phyloP scores from a whole-genome alignment of 2,329 filamentous ascomycete genomes.

The Trichoderma arundinaceum region DNA sequence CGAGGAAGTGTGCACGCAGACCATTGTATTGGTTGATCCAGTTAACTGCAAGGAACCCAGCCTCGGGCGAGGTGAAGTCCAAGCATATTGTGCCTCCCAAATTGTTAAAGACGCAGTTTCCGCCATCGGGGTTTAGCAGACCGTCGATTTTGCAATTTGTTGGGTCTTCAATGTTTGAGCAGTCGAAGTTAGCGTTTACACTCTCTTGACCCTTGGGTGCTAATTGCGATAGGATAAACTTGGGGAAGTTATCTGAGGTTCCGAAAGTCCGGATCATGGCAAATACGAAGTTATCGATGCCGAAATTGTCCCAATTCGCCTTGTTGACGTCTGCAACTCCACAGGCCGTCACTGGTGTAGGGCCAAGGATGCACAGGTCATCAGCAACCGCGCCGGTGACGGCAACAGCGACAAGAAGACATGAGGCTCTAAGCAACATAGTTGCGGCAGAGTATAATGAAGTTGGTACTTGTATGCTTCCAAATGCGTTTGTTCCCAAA shows the following conservation, averaged over 20 bases:
- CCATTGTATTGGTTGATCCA: slow-evolving; percentile 8
- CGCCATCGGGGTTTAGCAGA: not conserved
- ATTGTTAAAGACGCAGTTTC: slow-evolving; percentile 1
- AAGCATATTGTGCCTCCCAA: not conserved
- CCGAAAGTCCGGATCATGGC: not conserved
- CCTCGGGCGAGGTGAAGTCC: slow-evolving; percentile 2
- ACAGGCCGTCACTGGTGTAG: slow-evolving; percentile 2
- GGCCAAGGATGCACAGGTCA: slow-evolving; percentile 1
- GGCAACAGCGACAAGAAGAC: too few species aligned
- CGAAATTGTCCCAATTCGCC: slow-evolving; percentile 11
- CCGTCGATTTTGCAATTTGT: slow-evolving; percentile 7
- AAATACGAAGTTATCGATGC: slow-evolving; percentile 8
- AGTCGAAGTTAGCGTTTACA: slow-evolving; percentile 7
- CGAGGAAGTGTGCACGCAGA: slow-evolving; percentile 8
- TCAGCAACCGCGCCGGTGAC: too few species aligned
- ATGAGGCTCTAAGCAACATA: too few species aligned
- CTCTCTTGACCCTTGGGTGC: not conserved
- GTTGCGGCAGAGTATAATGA: not conserved
- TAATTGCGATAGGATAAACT: slow-evolving; percentile 3
- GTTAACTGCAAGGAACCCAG: not conserved
- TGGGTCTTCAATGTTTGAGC: slow-evolving; percentile 10
- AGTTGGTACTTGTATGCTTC: not conserved
- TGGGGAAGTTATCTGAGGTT: slow-evolving; percentile 12
- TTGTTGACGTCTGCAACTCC: not conserved
- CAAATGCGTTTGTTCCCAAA: not conserved